These are phyloP conservation scores for Gypsophila paniculata DNA, from an alignment of 179 eudicot genomes.

Conservation along the genomic window DNA sequence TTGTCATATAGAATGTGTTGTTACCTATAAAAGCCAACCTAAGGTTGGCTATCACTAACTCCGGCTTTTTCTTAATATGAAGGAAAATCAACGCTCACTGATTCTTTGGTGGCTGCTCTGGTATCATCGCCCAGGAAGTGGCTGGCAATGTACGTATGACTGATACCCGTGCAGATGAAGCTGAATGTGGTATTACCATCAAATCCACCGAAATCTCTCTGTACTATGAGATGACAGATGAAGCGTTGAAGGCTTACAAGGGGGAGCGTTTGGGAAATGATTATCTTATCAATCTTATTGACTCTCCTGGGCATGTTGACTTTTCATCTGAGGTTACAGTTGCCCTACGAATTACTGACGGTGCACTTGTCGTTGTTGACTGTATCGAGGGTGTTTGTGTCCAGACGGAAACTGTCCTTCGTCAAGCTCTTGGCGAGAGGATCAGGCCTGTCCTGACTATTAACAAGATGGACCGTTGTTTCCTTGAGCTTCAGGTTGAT, in stretches of 20 bases:
- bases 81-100: constrained; percentile 28
- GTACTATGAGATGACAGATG: constrained; percentile 27
- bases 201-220: constrained; percentile 23
- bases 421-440: constrained; percentile 30
- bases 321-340: constrained; percentile 29
- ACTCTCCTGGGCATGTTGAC: constrained; percentile 29
- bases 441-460: constrained; percentile 27
- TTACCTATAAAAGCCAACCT: too few species aligned
- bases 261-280: constrained; percentile 25
- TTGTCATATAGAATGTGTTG: constrained; percentile 22
- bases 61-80: too few species aligned
- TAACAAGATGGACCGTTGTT: constrained; percentile 30
- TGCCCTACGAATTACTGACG: constrained; percentile 29
- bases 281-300: constrained; percentile 26
- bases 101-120: constrained; percentile 31
- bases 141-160: constrained; percentile 30
- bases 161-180: constrained; percentile 31
- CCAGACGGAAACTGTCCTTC: constrained; percentile 27
- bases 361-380: constrained; percentile 28
- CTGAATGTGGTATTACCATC: constrained; percentile 26
- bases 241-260: constrained; percentile 13
- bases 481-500: constrained; percentile 27
- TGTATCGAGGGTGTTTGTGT: constrained; percentile 23
- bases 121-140: constrained; percentile 29
- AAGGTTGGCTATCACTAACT: too few species aligned